Evolutionary conservation across 176 grass and related monocot species (phyloP).

Genomic region (Rhynchospora breviuscula): DNA sequence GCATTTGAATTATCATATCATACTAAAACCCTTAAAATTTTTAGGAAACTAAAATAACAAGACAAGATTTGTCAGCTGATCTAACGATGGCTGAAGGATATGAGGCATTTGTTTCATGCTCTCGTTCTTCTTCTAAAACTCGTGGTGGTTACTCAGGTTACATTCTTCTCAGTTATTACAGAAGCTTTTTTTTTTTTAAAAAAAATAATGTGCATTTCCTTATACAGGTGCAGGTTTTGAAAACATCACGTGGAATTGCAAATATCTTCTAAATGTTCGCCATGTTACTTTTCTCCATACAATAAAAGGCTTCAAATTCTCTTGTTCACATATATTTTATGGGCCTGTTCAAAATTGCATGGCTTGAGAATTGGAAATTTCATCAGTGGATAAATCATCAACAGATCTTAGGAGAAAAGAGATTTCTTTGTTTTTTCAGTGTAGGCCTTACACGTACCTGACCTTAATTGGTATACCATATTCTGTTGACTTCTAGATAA

Average conservation of each 20-base stretch:
- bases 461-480: not conserved
- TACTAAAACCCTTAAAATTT: conserved; percentile 9
- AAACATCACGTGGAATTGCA: not conserved
- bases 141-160: conserved; percentile 75
- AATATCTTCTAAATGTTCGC: not conserved
- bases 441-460: not conserved
- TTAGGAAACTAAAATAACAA: conserved; percentile 90
- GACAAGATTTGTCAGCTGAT: conserved; percentile 76
- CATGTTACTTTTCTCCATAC: not conserved
- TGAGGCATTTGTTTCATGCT: conserved; percentile 89
- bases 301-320: not conserved
- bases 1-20: not conserved
- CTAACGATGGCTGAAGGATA: conserved; percentile 80
- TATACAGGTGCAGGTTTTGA: not conserved
- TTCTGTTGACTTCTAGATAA: not conserved
- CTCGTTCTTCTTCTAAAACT: conserved; percentile 46
- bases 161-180: not conserved
- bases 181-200: not conserved
- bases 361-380: not conserved
- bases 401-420: not conserved
- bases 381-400: not conserved
- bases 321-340: not conserved
- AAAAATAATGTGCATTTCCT: not conserved
- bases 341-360: not conserved
- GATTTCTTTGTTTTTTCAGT: not conserved